These are phyloP conservation scores for Hirsutella rhossiliensis DNA, from an alignment of 2,329 filamentous ascomycete species.

Conservation along the genomic window DNA sequence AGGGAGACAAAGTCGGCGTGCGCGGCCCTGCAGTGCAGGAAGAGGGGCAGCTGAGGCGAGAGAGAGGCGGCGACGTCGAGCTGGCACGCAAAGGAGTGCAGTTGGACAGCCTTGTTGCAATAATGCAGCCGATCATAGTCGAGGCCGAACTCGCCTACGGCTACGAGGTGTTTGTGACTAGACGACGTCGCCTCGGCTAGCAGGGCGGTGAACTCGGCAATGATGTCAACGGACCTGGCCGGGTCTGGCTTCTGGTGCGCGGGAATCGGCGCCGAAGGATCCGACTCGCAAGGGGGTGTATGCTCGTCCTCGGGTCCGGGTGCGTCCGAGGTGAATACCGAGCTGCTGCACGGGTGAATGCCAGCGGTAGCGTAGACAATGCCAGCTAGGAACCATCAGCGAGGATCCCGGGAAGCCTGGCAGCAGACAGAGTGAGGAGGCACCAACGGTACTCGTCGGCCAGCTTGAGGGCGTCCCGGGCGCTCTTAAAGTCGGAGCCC, in stretches of 20 bases:
- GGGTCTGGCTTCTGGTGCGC: constrained; percentile 36
- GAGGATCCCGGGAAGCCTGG: not conserved
- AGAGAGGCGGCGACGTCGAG: constrained; percentile 60
- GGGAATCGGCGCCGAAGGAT: constrained; percentile 32
- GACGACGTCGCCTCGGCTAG: constrained; percentile 44
- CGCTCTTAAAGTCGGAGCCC: constrained; percentile 74
- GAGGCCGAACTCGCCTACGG: constrained; percentile 90
- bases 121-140: constrained; percentile 90
- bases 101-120: constrained; percentile 65
- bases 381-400: constrained; percentile 40
- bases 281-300: constrained; percentile 40
- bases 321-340: constrained; percentile 54
- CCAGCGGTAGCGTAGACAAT: constrained; percentile 83
- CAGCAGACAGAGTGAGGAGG: not conserved
- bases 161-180: constrained; percentile 41
- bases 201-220: constrained; percentile 51
- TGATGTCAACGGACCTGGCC: constrained; percentile 32
- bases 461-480: constrained; percentile 60
- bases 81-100: constrained; percentile 76
- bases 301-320: constrained; percentile 22
- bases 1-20: constrained; percentile 72
- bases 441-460: constrained; percentile 60
- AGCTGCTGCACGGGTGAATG: constrained; percentile 83
- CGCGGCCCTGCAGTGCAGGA: constrained; percentile 83
- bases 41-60: constrained; percentile 71